Percentiles rank a stretch among this genome's conserved stretches.
Evolutionary conservation across 2,329 filamentous ascomycete genomes (phyloP).

Genomic region (Hypoxylon sp.): DNA sequence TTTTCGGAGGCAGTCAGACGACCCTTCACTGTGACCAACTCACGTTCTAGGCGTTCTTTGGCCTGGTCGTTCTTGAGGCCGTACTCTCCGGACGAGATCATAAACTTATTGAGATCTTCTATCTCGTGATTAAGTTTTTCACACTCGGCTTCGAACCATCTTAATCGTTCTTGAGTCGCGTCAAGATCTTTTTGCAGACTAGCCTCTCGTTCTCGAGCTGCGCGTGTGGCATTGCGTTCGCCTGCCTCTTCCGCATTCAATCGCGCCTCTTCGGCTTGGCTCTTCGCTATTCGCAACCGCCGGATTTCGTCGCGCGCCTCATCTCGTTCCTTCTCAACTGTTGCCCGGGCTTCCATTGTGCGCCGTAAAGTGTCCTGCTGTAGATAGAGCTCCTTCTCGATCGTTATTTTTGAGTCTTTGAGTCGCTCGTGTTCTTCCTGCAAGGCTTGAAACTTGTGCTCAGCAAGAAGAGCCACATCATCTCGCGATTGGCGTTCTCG

Average conservation of each 20-base stretch:
- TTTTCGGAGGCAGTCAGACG: slow-evolving; percentile 93
- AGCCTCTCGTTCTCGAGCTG: slow-evolving; percentile 84
- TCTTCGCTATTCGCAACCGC: slow-evolving; percentile 84
- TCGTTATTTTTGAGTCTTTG: slow-evolving; percentile 95
- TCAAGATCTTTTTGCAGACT: slow-evolving; percentile 85
- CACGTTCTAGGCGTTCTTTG: slow-evolving; percentile 92
- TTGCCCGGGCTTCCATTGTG: slow-evolving; percentile 83
- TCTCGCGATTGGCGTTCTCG: slow-evolving; percentile 93
- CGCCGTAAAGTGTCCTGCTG: slow-evolving; percentile 93
- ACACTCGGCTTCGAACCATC: slow-evolving; percentile 85
- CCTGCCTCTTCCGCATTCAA: slow-evolving; percentile 84
- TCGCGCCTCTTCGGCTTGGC: slow-evolving; percentile 87
- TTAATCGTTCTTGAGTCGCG: slow-evolving; percentile 80
- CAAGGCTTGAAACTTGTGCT: slow-evolving; percentile 87
- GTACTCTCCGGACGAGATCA: slow-evolving; percentile 90
- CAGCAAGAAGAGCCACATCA: slow-evolving; percentile 90
- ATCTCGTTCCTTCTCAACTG: slow-evolving; percentile 89
- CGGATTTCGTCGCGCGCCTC: slow-evolving; percentile 90
- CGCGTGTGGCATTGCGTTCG: slow-evolving; percentile 82
- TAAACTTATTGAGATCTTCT: slow-evolving; percentile 87
- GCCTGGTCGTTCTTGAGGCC: slow-evolving; percentile 92
- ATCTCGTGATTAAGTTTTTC: slow-evolving; percentile 83
- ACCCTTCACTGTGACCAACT: slow-evolving; percentile 91
- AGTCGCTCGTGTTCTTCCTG: slow-evolving; percentile 88
- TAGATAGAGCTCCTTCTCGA: slow-evolving; percentile 97